Evolutionary conservation across 306 rosid species (phyloP), one percentile per base, ranked within the genome.

Genomic region (Castanopsis chinensis): DNA sequence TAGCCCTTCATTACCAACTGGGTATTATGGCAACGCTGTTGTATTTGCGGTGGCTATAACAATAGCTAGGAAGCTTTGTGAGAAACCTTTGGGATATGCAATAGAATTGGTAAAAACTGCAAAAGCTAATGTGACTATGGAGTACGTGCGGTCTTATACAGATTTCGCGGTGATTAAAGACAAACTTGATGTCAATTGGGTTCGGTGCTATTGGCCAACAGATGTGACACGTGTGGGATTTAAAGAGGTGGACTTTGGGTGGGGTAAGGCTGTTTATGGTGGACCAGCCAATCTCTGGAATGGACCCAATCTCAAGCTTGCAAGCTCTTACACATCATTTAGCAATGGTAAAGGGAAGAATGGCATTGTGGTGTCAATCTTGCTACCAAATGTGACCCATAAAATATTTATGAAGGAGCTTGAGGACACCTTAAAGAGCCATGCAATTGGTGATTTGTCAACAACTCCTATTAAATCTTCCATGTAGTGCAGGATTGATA

Each of bases 1-100:
- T 55, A 33, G 83, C 28, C 89, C 92, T 5, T 86, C 89, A 0
- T 41, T 92, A 5, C 97, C 97, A 0, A 5, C 25, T 0, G 94
- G 92, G 2, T 92, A 77, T 61, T 92, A 92, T 3, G 94, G 97
- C 4, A 92, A 92, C 14, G 91, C 76, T 0, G 69, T 90, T 57
- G 91, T 87, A 0, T 86, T 88, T 59, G 79, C 90, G 0, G 85
- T 69, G 19, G 97, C 94, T 0, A 75, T 90, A 4, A 78, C 97
- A 1, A 88, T 83, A 0, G 92, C 97, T 0, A 85, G 83, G 21
- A 84, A 84, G 77, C 83, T 92, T 0, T 67, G 84, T 6, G 75
- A 75, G 4, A 88, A 81, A 20, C 89, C 88, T 0, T 10, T 92
- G 3, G 94, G 85, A 0, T 90, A 86, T 14, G 92, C 90, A 0